Evolutionary conservation across 495 filamentous ascomycete genomes (phyloP), one percentile per base, ranked within the genome.

Genomic region (Letharia columbiana): DNA sequence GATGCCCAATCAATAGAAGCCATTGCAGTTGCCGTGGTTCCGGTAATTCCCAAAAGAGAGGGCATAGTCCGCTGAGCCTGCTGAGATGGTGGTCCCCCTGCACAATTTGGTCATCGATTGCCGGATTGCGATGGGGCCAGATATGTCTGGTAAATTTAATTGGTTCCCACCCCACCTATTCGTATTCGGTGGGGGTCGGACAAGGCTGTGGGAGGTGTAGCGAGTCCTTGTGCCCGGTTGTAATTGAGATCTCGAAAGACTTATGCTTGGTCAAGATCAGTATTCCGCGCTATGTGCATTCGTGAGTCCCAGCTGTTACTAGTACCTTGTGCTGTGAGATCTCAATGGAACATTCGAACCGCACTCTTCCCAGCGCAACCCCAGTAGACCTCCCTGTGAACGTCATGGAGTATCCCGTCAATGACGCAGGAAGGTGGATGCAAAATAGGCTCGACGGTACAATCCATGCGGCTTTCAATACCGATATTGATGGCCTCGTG

Each of bases 391-490:
- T 50, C 47, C 23, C 20, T 23, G 28, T 33, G 50, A 54, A 23
- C 28, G 50, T 54, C 10, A 54, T 5, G 13, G 4, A 33, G 50
- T 54, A 54, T 54, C 50, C 50, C 4, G 28, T 54, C 12, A 28
- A 31, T 13, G 50, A 54, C 28, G 50, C 50, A 54, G 50, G 23
- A 31, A 54, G 28, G 33, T 54, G 50, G 50, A 54, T 54, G 50
- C 50, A 54, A 10, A 31, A 54, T 11, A 23, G 50, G 50, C 50
- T 54, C 50, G 50, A 54, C 6, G 50, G 50, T 54, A 54, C 50
- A 54, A 33, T 54, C 28, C 50, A 54, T 54, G 28, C 50, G 28
- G 50, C 50, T 18, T 54, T 54, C 23, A 54, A 54, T 54, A 54
- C 50, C 28, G 50, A 54, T 15, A 28, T 54, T 33, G 50, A 54